phyloP scores from a whole-genome alignment of 1,139 yeast genomes.

The Candida mesenterica region DNA sequence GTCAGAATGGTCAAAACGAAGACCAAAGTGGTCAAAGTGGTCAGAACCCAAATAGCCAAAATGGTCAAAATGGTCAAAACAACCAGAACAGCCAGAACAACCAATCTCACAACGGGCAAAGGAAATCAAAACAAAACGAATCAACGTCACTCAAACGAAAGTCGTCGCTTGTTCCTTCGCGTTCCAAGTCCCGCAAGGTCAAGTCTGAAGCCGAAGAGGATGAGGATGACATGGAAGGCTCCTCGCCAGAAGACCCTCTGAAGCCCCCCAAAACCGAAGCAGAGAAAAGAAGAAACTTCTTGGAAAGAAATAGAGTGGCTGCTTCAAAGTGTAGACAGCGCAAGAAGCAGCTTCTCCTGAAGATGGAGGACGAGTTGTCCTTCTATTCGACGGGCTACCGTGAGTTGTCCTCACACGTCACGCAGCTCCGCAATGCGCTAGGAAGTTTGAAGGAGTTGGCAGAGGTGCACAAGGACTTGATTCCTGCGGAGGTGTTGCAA shows the following conservation, averaged over 20 bases:
- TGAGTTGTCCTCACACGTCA: conserved; percentile 58
- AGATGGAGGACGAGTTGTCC: conserved; percentile 74
- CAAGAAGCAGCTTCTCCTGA: conserved; percentile 83
- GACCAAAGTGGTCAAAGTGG: background rate
- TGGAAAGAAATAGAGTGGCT: conserved; percentile 91
- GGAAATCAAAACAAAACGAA: background rate
- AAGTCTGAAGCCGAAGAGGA: conserved; percentile 11
- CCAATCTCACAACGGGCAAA: background rate
- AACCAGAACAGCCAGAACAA: background rate
- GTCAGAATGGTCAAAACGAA: too few relatives aligned
- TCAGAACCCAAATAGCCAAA: background rate
- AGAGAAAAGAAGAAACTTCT: conserved; percentile 75
- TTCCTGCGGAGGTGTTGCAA: conserved; percentile 8
- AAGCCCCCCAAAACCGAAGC: conserved; percentile 42
- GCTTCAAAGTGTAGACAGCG: conserved; percentile 95
- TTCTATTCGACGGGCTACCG: conserved; percentile 73
- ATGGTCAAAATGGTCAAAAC: background rate
- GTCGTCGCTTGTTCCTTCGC: too few relatives aligned
- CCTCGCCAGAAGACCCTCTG: conserved; percentile 16
- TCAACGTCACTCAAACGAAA: background rate
- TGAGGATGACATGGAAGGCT: conserved; percentile 9
- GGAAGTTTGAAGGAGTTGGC: conserved; percentile 44
- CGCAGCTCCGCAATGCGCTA: conserved; percentile 59
- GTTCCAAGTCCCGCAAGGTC: conserved; percentile 6
- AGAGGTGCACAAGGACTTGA: conserved; percentile 33